A percentile compares a stretch with the other conserved stretches of the same genome.
These are phyloP conservation scores for Saprolegnia parasitica DNA, from an alignment of 352 stramenopile species.

Conservation along the genomic window DNA sequence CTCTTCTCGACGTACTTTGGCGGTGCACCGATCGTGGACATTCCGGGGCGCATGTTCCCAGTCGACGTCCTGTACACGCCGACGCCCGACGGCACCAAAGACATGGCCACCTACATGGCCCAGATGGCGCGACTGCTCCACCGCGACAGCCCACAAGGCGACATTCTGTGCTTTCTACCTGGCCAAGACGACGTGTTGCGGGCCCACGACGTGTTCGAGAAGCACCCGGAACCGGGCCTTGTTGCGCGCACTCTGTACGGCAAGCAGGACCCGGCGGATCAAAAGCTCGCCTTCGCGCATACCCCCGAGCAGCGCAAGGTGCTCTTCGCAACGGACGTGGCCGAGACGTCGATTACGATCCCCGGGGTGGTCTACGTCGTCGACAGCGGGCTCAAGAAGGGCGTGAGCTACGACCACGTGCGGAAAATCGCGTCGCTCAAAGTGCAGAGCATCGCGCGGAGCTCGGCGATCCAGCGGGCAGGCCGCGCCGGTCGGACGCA, in stretches of 20 bases:
- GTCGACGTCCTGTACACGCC: slow-evolving; percentile 31
- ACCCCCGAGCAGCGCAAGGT: slow-evolving; percentile 42
- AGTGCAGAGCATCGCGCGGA: slow-evolving; percentile 40
- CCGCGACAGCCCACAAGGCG: slow-evolving; percentile 12
- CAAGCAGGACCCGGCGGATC: slow-evolving; percentile 31
- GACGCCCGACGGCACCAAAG: slow-evolving; percentile 17
- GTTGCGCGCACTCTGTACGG: slow-evolving; percentile 29
- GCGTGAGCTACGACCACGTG: slow-evolving; percentile 52
- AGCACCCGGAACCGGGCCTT: not conserved
- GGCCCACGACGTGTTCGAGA: slow-evolving; percentile 31
- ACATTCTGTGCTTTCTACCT: slow-evolving; percentile 35
- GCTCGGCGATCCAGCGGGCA: slow-evolving; percentile 36
- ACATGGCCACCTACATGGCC: slow-evolving; percentile 21
- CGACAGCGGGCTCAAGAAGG: slow-evolving; percentile 33
- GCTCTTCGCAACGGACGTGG: slow-evolving; percentile 72
- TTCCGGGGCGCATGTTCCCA: slow-evolving; percentile 42
- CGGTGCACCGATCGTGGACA: slow-evolving; percentile 40
- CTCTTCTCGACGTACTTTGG: slow-evolving; percentile 72
- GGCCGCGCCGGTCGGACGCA: slow-evolving; percentile 72
- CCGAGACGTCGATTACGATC: slow-evolving; percentile 91
- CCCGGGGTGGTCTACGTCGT: slow-evolving; percentile 63
- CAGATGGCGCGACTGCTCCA: slow-evolving; percentile 29
- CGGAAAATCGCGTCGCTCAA: slow-evolving; percentile 51
- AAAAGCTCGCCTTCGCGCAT: slow-evolving; percentile 29
- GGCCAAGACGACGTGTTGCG: slow-evolving; percentile 32